Evolutionary conservation across 2,329 filamentous ascomycete genomes (phyloP), one percentile per base, ranked within the genome.

Genomic region (Botryotinia convoluta): DNA sequence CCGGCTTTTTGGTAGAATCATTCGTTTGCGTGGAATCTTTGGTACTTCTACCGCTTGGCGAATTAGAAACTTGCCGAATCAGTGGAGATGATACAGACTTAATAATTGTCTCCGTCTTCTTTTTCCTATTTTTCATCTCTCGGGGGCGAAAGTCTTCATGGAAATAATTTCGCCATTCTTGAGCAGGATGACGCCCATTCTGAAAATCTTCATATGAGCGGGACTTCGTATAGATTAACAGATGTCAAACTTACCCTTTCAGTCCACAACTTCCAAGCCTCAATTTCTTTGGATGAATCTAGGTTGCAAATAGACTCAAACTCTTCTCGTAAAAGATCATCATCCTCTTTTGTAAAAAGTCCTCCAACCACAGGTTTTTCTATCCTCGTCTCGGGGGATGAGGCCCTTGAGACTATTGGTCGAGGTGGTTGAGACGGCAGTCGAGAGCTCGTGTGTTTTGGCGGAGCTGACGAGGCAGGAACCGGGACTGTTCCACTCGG

Each of bases 141-240:
- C 22, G 51, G n/a, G 44, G 35, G 2, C 42, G 37, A 39, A 68
- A 72, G 42, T 68, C 54, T 44, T 76, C 74, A 26, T 37, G 72
- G 57, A 80, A 81, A 65, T 77, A 76, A 37, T 79, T 80, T 16
- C 73, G 74, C 80, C 80, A 81, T 74, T 81, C 78, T 74, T 81
- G 78, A 29, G 80, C 75, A 35, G 78, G 78, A 67, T 81, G 80
- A 29, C 57, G 73, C 29, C 74, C 73, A 72, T 81, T 44, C 80
- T 81, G 68, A 22, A 26, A 6, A 20, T n/a, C 20, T 44, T 44
- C 14, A 72, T 20, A 62, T 61, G 22, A 57, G 75, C 59, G 73
- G 32, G 32, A 8, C n/a, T 71, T 51, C 29, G 44, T 69, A 32
- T 39, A 48, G 51, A 71, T 59, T 54, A n/a, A 16, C 3, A 57